Conservation (phyloP, 179 eudicot species). For the Nepenthes alata region DNA sequence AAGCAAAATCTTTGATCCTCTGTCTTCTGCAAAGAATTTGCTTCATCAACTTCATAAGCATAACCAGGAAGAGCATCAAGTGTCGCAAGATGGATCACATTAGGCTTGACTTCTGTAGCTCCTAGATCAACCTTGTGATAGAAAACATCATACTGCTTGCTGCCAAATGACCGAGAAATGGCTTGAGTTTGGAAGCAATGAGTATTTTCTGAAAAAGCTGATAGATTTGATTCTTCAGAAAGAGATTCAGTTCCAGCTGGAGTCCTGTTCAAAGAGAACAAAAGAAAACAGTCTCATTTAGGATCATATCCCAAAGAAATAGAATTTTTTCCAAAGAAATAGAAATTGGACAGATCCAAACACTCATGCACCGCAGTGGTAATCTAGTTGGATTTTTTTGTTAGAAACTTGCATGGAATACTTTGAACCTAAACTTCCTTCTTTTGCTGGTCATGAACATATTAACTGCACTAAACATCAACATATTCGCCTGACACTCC, state of each 20-base stretch:
- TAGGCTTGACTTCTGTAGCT: conserved; percentile 23
- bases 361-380: neutral
- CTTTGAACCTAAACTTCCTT: too few relatives aligned
- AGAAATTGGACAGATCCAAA: neutral
- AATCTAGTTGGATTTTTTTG: too few relatives aligned
- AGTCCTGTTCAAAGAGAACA: conserved; percentile 41
- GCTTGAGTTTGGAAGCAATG: conserved; percentile 38
- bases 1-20: too few relatives aligned
- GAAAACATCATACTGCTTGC: conserved; percentile 36
- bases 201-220: conserved; percentile 53
- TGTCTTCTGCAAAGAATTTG: conserved; percentile 10
- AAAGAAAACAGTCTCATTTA: conserved; percentile 2
- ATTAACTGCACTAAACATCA: too few relatives aligned
- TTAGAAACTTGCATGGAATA: too few relatives aligned
- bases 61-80: conserved; percentile 48
- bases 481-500: too few relatives aligned
- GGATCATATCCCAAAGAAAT: neutral
- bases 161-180: conserved; percentile 21
- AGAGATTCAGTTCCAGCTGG: conserved; percentile 67
- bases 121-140: conserved; percentile 41
- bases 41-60: conserved; percentile 32
- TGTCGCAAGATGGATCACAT: conserved; percentile 31
- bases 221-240: conserved; percentile 69
- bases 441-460: too few relatives aligned
- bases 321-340: too few relatives aligned